Conservation (phyloP, 2,329 filamentous ascomycete species). For the Penicillium sp. region DNA sequence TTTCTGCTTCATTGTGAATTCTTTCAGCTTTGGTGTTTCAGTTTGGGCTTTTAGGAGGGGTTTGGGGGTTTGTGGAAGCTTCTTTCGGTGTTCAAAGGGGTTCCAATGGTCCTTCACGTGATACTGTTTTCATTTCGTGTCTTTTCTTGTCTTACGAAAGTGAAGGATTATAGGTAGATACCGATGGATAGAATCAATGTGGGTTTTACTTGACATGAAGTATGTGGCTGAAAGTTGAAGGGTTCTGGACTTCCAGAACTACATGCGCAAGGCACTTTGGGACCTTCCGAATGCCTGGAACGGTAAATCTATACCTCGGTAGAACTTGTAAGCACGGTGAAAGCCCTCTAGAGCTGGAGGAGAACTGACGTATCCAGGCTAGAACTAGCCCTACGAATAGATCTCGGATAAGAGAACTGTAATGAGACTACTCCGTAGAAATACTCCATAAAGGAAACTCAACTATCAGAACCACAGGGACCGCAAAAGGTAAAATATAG, state of each 20-base stretch:
- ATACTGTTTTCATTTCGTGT: background rate
- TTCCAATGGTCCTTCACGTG: background rate
- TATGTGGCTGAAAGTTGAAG: background rate
- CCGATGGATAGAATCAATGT: background rate
- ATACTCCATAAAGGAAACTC: too few species aligned
- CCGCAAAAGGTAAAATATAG: background rate
- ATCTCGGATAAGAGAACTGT: too few species aligned
- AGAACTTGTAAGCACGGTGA: too few species aligned
- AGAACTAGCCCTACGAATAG: too few species aligned
- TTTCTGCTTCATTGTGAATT: background rate
- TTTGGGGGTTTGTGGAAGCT: background rate
- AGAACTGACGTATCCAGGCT: too few species aligned
- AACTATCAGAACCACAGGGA: too few species aligned
- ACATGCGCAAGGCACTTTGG: too few species aligned
- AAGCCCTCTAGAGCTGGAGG: too few species aligned
- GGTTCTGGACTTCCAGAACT: too few species aligned
- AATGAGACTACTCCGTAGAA: too few species aligned
- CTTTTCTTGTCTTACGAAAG: background rate
- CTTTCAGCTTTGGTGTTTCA: slow-evolving; percentile 16
- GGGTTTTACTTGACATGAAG: background rate
- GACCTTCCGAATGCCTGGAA: too few species aligned
- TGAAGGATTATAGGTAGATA: background rate
- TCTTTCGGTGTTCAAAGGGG: background rate
- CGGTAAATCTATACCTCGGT: too few species aligned
- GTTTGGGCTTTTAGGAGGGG: background rate